Evolutionary conservation across 306 rosid genomes (phyloP).

Genomic region (Quercus bicolor): DNA sequence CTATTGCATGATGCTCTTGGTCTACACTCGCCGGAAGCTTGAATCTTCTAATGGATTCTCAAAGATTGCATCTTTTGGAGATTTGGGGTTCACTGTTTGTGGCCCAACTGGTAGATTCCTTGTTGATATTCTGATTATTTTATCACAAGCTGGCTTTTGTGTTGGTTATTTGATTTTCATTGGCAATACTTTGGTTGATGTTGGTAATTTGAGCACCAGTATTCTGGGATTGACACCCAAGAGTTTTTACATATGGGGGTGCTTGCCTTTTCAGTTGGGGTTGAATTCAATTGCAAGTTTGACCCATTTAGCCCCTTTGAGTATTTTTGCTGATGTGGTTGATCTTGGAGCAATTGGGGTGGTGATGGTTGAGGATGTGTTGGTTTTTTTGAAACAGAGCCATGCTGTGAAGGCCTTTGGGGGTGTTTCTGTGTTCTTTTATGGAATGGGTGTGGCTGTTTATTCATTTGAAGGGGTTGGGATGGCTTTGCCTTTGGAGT

Average conservation of each 20-base stretch:
- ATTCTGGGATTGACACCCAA: conserved; percentile 37
- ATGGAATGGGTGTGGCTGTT: conserved; percentile 49
- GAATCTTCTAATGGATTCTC: conserved; percentile 26
- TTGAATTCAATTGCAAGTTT: conserved; percentile 41
- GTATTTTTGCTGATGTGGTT: conserved; percentile 52
- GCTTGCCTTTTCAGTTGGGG: conserved; percentile 52
- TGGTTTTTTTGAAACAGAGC: conserved; percentile 14
- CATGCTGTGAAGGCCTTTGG: conserved; percentile 33
- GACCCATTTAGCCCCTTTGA: conserved; percentile 50
- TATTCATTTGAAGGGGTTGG: conserved; percentile 57
- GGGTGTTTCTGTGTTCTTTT: conserved; percentile 41
- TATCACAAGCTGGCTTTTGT: conserved; percentile 51
- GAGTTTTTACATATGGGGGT: conserved; percentile 43
- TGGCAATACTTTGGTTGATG: conserved; percentile 43
- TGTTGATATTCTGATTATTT: conserved; percentile 41
- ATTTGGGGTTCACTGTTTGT: conserved; percentile 44
- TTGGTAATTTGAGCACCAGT: conserved; percentile 17
- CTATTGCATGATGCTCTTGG: conserved; percentile 55
- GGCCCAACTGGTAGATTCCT: conserved; percentile 34
- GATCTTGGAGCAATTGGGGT: conserved; percentile 55
- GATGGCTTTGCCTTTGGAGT: conserved; percentile 52
- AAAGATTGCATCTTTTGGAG: conserved; percentile 48
- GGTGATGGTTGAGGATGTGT: conserved; percentile 34
- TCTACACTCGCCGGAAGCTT: conserved; percentile 49
- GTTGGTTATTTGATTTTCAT: conserved; percentile 51